Base-by-base conservation (phyloP, 2,329 filamentous ascomycete species). In the Fusarium sp. region DNA sequence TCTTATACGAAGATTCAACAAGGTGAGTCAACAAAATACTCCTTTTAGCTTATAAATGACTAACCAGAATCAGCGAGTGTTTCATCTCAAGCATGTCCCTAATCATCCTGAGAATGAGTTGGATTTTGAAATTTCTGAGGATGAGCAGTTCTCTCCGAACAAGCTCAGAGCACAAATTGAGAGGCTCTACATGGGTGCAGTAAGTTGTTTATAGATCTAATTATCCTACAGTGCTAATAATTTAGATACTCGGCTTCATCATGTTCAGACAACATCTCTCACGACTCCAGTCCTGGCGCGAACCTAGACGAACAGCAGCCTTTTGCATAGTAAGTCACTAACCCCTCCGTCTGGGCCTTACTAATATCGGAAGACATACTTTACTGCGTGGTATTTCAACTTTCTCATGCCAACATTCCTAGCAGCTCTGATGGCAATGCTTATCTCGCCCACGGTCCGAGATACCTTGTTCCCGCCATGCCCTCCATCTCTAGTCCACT, bases 141-240 rank as follows among this genome's bases (percentile, higher is more conserved):
- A 93, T 53, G 92, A 94, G 71, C 90, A 94, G 62, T 94, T 94
- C 76, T 91, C 90, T 0, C 91, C 92, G 0, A 92, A 95, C 74
- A 95, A 94, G 77, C 81, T 95, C 38, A 85, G 92, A n/a, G 86
- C 88, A 4, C 92, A 90, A 41, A 74, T 94, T 3, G 92, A 95
- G 77, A 85, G 92, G 15, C 81, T 94, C 12, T 95, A 95, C 75
- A 93, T 92, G 85, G 92, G 89, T 0, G 86, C 94, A 2, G 83
- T 90, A 36, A 6, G 86, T 93, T 2, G 84, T 16, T 3, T 15
- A 4, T 2, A 15, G 8, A 15, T 0, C 55, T 59, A 5, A 59
- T 1, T 11, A 4, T 5, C 23, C 23, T 4, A 23, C 23, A 23
- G 23, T 4, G 1, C 23, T 23, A 4, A 23, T 23, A 23, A 23